phyloP scores from a whole-genome alignment of 2,329 filamentous ascomycete genomes.

The Colletotrichum godetiae region DNA sequence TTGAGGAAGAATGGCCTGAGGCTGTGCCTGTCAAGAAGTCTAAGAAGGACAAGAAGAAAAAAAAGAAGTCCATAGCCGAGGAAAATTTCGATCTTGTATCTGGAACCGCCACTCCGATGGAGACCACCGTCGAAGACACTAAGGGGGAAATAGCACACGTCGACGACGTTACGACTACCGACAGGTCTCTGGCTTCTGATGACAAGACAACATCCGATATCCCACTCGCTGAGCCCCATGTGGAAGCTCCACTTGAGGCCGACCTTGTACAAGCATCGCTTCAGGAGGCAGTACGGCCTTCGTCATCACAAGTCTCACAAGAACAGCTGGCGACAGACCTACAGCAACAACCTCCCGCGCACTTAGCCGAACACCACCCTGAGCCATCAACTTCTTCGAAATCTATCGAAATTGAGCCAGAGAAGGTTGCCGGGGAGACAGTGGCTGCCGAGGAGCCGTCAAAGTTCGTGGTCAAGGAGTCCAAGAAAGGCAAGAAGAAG shows the following conservation, averaged over 20 bases:
- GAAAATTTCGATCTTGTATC: slow-evolving; percentile 13
- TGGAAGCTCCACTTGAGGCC: not conserved
- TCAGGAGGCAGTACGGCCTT: not conserved
- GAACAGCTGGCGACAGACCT: not conserved
- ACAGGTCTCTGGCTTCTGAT: not conserved
- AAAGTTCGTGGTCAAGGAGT: slow-evolving; percentile 36
- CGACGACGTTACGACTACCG: not conserved
- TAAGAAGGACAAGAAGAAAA: slow-evolving; percentile 39
- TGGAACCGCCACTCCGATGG: slow-evolving; percentile 29
- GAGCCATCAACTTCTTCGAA: not conserved
- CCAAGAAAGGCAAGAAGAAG: slow-evolving; percentile 48
- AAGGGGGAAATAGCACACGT: not conserved
- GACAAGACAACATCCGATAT: not conserved
- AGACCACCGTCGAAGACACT: not conserved
- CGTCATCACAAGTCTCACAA: not conserved
- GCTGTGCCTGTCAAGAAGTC: slow-evolving; percentile 20
- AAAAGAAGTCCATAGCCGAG: slow-evolving; percentile 10
- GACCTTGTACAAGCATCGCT: not conserved
- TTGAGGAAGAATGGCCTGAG: slow-evolving; percentile 4
- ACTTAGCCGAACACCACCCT: not conserved
- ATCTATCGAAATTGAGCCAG: not conserved
- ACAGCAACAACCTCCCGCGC: not conserved
- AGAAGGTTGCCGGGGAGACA: not conserved
- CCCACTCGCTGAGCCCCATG: not conserved
- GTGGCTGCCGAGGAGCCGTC: not conserved